These are phyloP conservation scores for Rhododendron mucronatum DNA, from an alignment of 148 eudicot species.

Conservation along the genomic window DNA sequence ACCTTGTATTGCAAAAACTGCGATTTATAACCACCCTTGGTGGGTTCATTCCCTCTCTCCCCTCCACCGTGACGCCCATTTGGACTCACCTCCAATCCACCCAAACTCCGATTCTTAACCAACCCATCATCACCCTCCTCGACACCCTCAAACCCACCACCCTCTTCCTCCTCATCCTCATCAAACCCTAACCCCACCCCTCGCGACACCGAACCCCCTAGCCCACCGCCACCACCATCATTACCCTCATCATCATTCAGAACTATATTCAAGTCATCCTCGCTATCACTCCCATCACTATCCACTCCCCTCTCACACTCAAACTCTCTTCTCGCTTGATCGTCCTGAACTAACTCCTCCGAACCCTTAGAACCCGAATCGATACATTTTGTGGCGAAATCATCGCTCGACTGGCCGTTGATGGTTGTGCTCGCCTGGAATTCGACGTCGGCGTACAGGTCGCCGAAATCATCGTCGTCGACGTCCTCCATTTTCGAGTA, in stretches of 20 bases:
- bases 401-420: conserved; percentile 1
- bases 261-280: conserved; percentile 34
- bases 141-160: neutral
- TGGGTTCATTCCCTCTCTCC: conserved; percentile 3
- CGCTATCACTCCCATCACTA: conserved; percentile 22
- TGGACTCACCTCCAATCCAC: conserved; percentile 9
- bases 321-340: neutral
- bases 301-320: conserved; percentile 9
- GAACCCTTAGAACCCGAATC: neutral
- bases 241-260: conserved; percentile 19
- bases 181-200: conserved; percentile 9
- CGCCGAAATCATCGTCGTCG: conserved; percentile 41
- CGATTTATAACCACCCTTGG: conserved; percentile 5
- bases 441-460: conserved; percentile 43
- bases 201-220: neutral
- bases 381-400: neutral
- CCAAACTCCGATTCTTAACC: conserved; percentile 6
- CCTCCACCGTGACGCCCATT: neutral
- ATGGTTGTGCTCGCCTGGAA: conserved; percentile 34
- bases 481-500: conserved; percentile 22
- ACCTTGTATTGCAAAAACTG: neutral
- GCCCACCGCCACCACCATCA: conserved; percentile 4
- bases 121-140: conserved; percentile 10
- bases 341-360: neutral
- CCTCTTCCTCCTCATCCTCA: conserved; percentile 6